Conservation (phyloP, 345 rosid genomes). For the Eucalyptus tenuipes region DNA sequence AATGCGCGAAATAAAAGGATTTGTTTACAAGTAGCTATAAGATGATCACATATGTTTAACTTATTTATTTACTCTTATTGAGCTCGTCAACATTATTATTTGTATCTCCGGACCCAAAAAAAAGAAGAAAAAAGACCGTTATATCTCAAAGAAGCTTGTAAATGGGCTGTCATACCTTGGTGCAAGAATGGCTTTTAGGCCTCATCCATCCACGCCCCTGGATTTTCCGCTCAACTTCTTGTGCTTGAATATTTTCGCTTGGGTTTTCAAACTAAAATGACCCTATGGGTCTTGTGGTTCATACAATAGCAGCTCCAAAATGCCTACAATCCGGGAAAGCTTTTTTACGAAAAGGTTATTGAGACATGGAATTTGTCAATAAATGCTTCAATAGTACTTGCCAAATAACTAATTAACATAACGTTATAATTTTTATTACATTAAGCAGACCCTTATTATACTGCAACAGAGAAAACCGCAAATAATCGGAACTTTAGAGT, state of each 20-base stretch:
- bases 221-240: neutral
- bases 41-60: neutral
- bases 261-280: neutral
- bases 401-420: neutral
- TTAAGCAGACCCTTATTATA: neutral
- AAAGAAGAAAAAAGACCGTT: too few species aligned
- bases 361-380: neutral
- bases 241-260: neutral
- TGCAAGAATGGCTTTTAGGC: neutral
- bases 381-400: neutral
- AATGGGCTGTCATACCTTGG: neutral
- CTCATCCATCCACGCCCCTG: neutral
- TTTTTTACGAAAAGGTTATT: neutral
- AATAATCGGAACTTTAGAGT: neutral
- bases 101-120: neutral
- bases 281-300: neutral
- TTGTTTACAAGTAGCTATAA: neutral
- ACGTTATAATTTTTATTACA: neutral
- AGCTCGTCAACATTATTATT: too few species aligned
- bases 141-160: neutral
- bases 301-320: neutral
- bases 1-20: neutral
- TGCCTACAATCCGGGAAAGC: neutral
- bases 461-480: neutral
- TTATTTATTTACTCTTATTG: neutral